phyloP scores from a whole-genome alignment of 345 rosid genomes.

The Eucalyptus cladocalyx region DNA sequence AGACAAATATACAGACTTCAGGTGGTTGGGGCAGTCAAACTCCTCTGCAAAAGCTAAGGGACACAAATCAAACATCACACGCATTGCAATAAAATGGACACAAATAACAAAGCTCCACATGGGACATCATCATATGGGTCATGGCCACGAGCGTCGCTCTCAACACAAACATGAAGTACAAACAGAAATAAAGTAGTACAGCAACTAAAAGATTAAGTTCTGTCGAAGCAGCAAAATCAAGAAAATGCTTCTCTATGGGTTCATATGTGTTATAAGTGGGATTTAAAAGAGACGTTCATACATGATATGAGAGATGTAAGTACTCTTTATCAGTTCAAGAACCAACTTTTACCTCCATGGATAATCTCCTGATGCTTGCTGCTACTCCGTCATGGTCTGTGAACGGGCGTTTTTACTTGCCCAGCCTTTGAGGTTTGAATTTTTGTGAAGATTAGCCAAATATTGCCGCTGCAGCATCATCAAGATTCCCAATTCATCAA shows the following conservation, averaged over 20 bases:
- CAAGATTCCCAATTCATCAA: conserved; percentile 64
- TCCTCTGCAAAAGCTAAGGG: background rate
- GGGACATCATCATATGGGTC: background rate
- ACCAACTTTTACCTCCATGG: background rate
- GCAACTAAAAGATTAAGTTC: background rate
- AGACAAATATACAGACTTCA: background rate
- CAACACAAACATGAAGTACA: background rate
- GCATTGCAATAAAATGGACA: background rate
- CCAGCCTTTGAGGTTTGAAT: background rate
- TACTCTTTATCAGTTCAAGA: background rate
- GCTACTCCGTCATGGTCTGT: background rate
- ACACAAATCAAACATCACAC: background rate
- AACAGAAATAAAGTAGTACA: background rate
- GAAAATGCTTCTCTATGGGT: background rate
- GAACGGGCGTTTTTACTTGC: background rate
- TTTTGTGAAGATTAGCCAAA: conserved; percentile 21
- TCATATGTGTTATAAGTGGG: background rate
- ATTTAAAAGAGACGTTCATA: background rate
- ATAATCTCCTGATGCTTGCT: background rate
- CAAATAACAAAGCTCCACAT: background rate
- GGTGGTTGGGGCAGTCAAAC: background rate
- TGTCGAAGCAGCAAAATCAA: background rate
- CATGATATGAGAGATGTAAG: background rate
- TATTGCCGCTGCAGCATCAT: conserved; percentile 96
- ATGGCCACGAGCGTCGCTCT: background rate